Base-by-base conservation (phyloP, 306 rosid genomes). In the Sphenostylis stenocarpa region DNA sequence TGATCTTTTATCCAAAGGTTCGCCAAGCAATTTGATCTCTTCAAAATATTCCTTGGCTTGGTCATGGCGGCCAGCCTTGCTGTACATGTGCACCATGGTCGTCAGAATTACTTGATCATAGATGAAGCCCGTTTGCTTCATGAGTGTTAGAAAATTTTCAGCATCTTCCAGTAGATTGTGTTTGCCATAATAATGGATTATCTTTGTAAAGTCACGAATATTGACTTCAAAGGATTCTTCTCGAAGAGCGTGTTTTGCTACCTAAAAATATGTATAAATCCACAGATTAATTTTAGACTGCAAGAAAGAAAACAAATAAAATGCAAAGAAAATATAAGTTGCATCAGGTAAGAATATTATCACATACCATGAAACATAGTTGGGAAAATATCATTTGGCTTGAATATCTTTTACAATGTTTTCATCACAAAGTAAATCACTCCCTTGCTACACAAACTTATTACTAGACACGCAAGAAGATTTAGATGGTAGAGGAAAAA, bases 91-190 rank as follows among this genome's bases (percentile, higher is more conserved):
- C 73, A 94, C 69, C 89, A 94, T 87, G 47, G 98, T 63, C 24
- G 97, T 94, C 53, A 94, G 84, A 38, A 83, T 89, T 38, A 94
- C 87, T 72, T 94, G 97, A 80, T 94, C 98, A 80, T 83, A 90
- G 62, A 86, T 41, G 57, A 89, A 85, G 29, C 92, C 97, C 63
- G 79, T 89, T 76, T 80, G 79, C 82, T 88, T 90, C 95, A 94
- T 90, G 73, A 26, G 28, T 26, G 28, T 26, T 1, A 26, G 28
- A 26, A 26, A 26, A 26, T 69, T 85, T 80, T 90, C 92, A 21
- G 96, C 98, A 33, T 90, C 95, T 64, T 86, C 70, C 16, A 89
- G 80, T 68, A 8, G 91, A 83, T 75, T 89, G 80, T 73, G 81
- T 77, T 87, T 86, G 78, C 97, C 97, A 49, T 88, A 88, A 65